phyloP scores from a whole-genome alignment of 352 stramenopile species.

The Globisporangium alternatum region DNA sequence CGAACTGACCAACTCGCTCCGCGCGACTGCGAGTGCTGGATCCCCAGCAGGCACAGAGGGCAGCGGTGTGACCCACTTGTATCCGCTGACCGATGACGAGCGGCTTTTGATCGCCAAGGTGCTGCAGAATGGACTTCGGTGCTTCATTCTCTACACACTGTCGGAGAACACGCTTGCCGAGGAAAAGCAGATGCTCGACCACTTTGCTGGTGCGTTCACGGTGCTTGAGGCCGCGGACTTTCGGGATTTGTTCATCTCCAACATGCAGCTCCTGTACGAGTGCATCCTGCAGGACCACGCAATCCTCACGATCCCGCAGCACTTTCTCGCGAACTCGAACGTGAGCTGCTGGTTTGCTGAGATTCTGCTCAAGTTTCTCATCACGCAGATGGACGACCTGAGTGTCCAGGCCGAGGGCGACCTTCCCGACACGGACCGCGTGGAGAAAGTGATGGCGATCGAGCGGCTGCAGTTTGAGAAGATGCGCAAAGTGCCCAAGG shows the following conservation, averaged over 20 bases:
- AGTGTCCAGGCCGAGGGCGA: conserved; percentile 79
- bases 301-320: conserved; percentile 93
- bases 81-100: conserved; percentile 92
- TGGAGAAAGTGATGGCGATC: conserved; percentile 75
- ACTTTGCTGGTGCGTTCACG: conserved; percentile 96
- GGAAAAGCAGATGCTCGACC: conserved; percentile 95
- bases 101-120: conserved; percentile 92
- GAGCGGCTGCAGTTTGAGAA: conserved; percentile 72
- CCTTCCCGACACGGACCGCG: conserved; percentile 69
- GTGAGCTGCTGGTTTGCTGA: conserved; percentile 93
- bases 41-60: conserved; percentile 6
- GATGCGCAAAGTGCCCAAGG: conserved; percentile 67
- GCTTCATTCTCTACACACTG: conserved; percentile 92
- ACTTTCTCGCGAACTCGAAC: conserved; percentile 94
- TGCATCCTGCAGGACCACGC: conserved; percentile 93
- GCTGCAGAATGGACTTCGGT: conserved; percentile 91
- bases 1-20: conserved; percentile 14
- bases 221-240: conserved; percentile 95
- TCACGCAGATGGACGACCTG: conserved; percentile 92
- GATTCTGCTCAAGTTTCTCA: conserved; percentile 94
- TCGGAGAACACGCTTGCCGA: conserved; percentile 85
- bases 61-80: conserved; percentile 43
- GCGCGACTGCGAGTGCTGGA: neutral
- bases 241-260: conserved; percentile 85
- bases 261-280: conserved; percentile 90